These are phyloP conservation scores for Cucurbitaria berberidis DNA, from an alignment of 2,329 filamentous ascomycete genomes.

Conservation along the genomic window DNA sequence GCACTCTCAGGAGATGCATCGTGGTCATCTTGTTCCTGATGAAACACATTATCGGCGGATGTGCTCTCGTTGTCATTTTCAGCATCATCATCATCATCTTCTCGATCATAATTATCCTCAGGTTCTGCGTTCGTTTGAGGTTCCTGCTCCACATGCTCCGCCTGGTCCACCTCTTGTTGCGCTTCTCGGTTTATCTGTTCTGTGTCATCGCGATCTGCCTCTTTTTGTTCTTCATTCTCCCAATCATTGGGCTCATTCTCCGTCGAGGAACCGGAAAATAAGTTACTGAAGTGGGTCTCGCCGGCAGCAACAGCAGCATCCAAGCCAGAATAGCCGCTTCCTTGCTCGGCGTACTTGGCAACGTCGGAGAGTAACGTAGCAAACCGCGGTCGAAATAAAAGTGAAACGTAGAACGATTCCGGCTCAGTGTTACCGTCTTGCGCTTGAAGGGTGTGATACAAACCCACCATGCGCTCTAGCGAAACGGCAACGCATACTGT, in stretches of 20 bases:
- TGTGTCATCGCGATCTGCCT: background rate
- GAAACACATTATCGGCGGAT: background rate
- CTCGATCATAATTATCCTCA: conserved; percentile 1
- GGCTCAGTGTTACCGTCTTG: conserved; percentile 63
- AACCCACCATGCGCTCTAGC: conserved; percentile 60
- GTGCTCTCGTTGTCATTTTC: background rate
- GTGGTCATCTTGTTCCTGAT: conserved; percentile 1
- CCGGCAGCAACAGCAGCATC: conserved; percentile 35
- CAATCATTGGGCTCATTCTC: conserved; percentile 28
- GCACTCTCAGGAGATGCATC: background rate
- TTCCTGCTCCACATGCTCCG: conserved; percentile 6
- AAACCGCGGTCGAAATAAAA: conserved; percentile 62
- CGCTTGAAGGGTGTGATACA: conserved; percentile 64
- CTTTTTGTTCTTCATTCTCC: conserved; percentile 24
- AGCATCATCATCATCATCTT: conserved; percentile 4
- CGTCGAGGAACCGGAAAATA: conserved; percentile 22
- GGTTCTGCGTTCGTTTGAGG: conserved; percentile 1
- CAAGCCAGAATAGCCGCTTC: conserved; percentile 63
- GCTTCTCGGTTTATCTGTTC: background rate
- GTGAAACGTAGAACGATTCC: conserved; percentile 63
- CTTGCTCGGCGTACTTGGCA: conserved; percentile 59
- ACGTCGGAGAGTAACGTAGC: conserved; percentile 60
- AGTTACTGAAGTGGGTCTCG: conserved; percentile 33
- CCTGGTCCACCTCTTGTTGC: conserved; percentile 1
- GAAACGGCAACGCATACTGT: conserved; percentile 38